Evolutionary conservation across 192 early-diverging fungal genomes (phyloP).

Genomic region (Umbelopsis ramanniana): DNA sequence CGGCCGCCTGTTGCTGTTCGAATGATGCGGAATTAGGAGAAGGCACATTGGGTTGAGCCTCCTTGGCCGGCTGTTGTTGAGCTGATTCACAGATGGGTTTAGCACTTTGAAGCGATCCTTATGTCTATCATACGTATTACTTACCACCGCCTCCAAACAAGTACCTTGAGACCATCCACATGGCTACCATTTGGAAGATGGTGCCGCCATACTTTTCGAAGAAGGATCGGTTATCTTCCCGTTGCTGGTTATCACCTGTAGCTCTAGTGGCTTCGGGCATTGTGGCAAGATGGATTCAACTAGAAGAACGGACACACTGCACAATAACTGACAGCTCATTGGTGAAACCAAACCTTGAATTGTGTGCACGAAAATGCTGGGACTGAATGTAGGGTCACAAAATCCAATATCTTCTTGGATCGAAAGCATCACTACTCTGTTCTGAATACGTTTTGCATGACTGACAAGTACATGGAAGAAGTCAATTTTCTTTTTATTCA

Average conservation of each 20-base stretch:
- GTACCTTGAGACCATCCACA: conserved; percentile 31
- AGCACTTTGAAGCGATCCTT: neutral
- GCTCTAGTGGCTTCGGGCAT: conserved; percentile 15
- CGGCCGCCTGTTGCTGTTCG: conserved; percentile 3
- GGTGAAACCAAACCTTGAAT: neutral
- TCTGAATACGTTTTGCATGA: no score
- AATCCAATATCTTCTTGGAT: no score
- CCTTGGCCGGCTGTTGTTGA: neutral
- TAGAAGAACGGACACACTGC: neutral
- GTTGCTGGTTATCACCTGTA: conserved; percentile 19
- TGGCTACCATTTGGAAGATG: conserved; percentile 37
- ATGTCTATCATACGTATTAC: neutral
- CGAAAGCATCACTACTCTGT: no score
- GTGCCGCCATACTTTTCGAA: conserved; percentile 33
- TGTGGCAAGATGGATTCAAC: neutral
- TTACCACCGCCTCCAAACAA: conserved; percentile 28
- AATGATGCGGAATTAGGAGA: neutral
- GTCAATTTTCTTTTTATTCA: no score
- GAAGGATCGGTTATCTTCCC: conserved; percentile 28
- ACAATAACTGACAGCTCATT: neutral
- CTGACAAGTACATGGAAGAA: no score
- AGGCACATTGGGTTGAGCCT: neutral
- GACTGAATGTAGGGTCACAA: no score
- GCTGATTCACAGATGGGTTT: neutral
- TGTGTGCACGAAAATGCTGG: no score